Percentiles rank a stretch among this genome's conserved stretches.
phyloP scores from a whole-genome alignment of 2,329 filamentous ascomycete species.

The Diplocarpon rosae region DNA sequence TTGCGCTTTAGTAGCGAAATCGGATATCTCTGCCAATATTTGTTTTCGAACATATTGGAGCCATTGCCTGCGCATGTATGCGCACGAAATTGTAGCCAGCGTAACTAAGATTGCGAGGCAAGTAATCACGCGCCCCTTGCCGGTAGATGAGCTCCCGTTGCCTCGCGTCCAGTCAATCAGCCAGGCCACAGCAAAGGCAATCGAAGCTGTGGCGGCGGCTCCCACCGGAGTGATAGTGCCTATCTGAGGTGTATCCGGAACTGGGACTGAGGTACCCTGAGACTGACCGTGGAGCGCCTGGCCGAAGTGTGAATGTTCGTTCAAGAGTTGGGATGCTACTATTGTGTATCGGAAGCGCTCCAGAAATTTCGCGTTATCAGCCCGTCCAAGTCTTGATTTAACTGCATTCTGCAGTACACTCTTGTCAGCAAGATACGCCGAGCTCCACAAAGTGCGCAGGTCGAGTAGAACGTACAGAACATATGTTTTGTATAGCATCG shows the following conservation, averaged over 20 bases:
- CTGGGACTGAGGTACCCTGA: slow-evolving; percentile 13
- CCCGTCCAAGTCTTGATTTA: slow-evolving; percentile 60
- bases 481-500: slow-evolving; percentile 37
- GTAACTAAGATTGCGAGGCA: slow-evolving; percentile 37
- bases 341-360: slow-evolving; percentile 91
- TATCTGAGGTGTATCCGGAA: slow-evolving; percentile 16
- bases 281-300: slow-evolving; percentile 24
- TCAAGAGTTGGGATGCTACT: slow-evolving; percentile 81
- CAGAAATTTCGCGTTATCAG: slow-evolving; percentile 74
- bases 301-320: slow-evolving; percentile 49
- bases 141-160: slow-evolving; percentile 40
- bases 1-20: slow-evolving; percentile 64
- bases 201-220: slow-evolving; percentile 51
- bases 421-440: slow-evolving; percentile 2
- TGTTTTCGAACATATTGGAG: slow-evolving; percentile 67
- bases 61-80: slow-evolving; percentile 70
- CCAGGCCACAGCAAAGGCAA: slow-evolving; percentile 47
- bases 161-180: slow-evolving; percentile 59
- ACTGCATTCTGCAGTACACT: slow-evolving; percentile 47
- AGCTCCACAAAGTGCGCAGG: too few relatives aligned
- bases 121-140: slow-evolving; percentile 42
- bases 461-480: slow-evolving; percentile 35
- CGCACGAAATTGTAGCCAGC: slow-evolving; percentile 49
- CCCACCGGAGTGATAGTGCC: slow-evolving; percentile 48
- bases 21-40: slow-evolving; percentile 56